Evolutionary conservation across 805 yeast genomes (phyloP), one percentile per base, ranked within the genome.

Genomic region (Zygoascus ofunaensis): DNA sequence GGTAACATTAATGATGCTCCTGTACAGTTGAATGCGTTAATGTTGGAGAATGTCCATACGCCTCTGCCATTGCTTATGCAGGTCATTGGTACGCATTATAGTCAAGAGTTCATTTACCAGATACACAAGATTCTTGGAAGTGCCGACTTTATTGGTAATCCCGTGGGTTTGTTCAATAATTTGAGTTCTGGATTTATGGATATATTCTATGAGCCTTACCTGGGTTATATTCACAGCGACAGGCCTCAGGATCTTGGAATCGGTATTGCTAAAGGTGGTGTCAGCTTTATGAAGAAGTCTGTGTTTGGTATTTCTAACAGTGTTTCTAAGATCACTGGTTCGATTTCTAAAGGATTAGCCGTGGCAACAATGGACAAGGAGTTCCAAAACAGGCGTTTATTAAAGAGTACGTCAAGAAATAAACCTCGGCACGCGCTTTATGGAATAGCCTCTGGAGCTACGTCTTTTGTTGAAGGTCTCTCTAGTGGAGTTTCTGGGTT

Each of bases 1-100:
- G 98, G 97, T 21, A 92, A 90, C 60, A 85, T 94, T 48, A 90
- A 90, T 59, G 97, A 92, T 62, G 98, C 99, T 0, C 97, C 97
- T 1, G 84, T 92, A 37, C 76, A 82, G 56, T 67, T 92, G 59
- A 87, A 90, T 56, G 87, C 97, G 0, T 70, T 94, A 53, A 73
- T 87, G 47, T 73, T 90, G 59, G 97, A 87, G 55, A 92, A 92
- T 59, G 79, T 89, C 10, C 73, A 96, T 48, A 94, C 89, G 1
- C 94, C 97, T 3, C 60, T 83, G 3, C 85, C 87, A 1, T 71
- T 82, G 23, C 70, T 92, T 50, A 48, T 77, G 26, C 82, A 80
- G 47, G 79, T 84, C 26, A 71, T 90, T 19, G 71, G 73, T 53
- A 81, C 90, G 0, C 97, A 92, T 61, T 92, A 92, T 60, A 82